Evolutionary conservation across 2,329 filamentous ascomycete genomes (phyloP).

Genomic region (Elsinoe ampelina): DNA sequence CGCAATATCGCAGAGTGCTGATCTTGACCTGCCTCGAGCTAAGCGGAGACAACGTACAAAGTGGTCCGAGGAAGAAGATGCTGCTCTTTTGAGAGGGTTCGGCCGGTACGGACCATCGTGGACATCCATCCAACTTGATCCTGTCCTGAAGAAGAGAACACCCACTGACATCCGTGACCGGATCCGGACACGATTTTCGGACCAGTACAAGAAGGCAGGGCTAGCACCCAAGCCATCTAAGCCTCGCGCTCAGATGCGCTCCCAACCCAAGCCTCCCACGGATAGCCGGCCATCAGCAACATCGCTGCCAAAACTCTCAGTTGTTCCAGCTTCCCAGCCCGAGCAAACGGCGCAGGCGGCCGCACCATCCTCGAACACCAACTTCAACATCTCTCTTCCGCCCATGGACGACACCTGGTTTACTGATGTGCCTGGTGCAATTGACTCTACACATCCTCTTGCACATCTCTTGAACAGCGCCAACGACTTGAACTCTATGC

Average conservation of each 20-base stretch:
- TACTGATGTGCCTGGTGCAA: background rate
- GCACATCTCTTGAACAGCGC: conserved; percentile 5
- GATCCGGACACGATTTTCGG: conserved; percentile 50
- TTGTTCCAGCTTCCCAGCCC: background rate
- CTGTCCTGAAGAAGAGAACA: conserved; percentile 41
- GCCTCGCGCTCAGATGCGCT: conserved; percentile 8
- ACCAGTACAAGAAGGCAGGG: conserved; percentile 45
- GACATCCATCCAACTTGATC: conserved; percentile 50
- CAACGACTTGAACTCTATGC: background rate
- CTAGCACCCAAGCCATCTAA: conserved; percentile 26
- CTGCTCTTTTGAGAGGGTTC: conserved; percentile 49
- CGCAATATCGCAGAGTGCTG: background rate
- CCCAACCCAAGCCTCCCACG: background rate
- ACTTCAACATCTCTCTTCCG: background rate
- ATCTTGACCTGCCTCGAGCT: conserved; percentile 19
- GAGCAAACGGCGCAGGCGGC: background rate
- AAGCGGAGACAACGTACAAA: conserved; percentile 45
- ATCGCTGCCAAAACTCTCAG: background rate
- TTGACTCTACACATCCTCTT: conserved; percentile 4
- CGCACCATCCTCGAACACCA: background rate
- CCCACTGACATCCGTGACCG: conserved; percentile 53
- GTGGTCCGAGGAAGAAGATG: conserved; percentile 50
- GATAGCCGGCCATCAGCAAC: background rate
- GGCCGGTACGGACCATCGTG: conserved; percentile 50
- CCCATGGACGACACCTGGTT: background rate